A percentile compares a stretch with the other conserved stretches of the same genome.
Evolutionary conservation across 805 yeast genomes (phyloP).

Genomic region (Nakazawaea siamensis): DNA sequence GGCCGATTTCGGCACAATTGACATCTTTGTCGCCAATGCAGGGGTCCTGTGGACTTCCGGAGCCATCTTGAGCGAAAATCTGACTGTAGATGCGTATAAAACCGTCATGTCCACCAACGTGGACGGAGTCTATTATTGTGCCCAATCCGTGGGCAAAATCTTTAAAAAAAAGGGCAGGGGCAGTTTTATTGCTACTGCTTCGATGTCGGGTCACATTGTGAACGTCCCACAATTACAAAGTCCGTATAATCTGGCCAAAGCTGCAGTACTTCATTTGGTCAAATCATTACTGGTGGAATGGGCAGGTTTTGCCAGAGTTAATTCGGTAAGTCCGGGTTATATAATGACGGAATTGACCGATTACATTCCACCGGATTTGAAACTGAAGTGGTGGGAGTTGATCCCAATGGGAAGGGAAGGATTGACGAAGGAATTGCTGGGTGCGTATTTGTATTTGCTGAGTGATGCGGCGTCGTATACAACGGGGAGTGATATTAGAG

Average conservation of each 20-base stretch:
- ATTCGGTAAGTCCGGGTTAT: slow-evolving; percentile 82
- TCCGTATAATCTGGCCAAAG: slow-evolving; percentile 80
- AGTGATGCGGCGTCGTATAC: slow-evolving; percentile 76
- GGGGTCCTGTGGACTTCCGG: slow-evolving; percentile 81
- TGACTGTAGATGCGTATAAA: slow-evolving; percentile 56
- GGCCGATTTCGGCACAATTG: slow-evolving; percentile 71
- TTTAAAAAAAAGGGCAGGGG: slow-evolving; percentile 72
- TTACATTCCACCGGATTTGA: slow-evolving; percentile 33
- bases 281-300: slow-evolving; percentile 81
- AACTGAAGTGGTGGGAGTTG: slow-evolving; percentile 38
- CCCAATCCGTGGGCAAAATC: slow-evolving; percentile 63
- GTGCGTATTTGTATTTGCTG: slow-evolving; percentile 74
- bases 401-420: slow-evolving; percentile 75
- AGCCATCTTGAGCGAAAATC: slow-evolving; percentile 35
- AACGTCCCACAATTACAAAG: slow-evolving; percentile 86
- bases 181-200: slow-evolving; percentile 76
- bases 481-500: slow-evolving; percentile 68
- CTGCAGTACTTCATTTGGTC: slow-evolving; percentile 70
- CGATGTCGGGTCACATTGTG: slow-evolving; percentile 84
- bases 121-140: slow-evolving; percentile 74
- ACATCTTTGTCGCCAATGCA: slow-evolving; percentile 83
- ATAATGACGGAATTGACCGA: slow-evolving; percentile 62
- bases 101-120: slow-evolving; percentile 68
- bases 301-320: slow-evolving; percentile 84
- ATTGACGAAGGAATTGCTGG: slow-evolving; percentile 62